A percentile compares a stretch with the other conserved stretches of the same genome.
These are phyloP conservation scores for Penicillium canescens DNA, from an alignment of 495 filamentous ascomycete species.

Conservation along the genomic window DNA sequence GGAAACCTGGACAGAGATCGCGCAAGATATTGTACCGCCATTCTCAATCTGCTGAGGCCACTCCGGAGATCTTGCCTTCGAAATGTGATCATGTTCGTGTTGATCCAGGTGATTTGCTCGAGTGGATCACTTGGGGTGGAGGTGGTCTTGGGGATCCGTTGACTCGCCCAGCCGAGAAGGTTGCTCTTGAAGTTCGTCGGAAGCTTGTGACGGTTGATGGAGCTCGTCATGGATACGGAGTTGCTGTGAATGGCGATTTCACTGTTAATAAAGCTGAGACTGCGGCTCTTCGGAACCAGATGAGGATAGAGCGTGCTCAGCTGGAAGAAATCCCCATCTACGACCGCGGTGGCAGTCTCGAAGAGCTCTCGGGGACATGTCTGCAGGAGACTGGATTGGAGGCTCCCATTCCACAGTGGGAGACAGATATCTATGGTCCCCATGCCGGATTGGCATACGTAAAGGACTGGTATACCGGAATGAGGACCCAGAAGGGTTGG, in stretches of 20 bases:
- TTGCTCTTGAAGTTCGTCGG: slow-evolving; percentile 47
- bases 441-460: slow-evolving; percentile 36
- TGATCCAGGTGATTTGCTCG: slow-evolving; percentile 47
- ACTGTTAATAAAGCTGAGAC: slow-evolving; percentile 32
- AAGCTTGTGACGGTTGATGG: slow-evolving; percentile 47
- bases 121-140: slow-evolving; percentile 55
- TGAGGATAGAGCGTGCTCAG: slow-evolving; percentile 17
- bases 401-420: slow-evolving; percentile 37
- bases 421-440: slow-evolving; percentile 34
- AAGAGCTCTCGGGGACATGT: slow-evolving; percentile 30
- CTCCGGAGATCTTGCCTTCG: slow-evolving; percentile 34
- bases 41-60: slow-evolving; percentile 29
- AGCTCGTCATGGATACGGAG: slow-evolving; percentile 43
- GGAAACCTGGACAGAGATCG: slow-evolving; percentile 44
- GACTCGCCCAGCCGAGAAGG: slow-evolving; percentile 43
- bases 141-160: slow-evolving; percentile 52
- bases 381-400: slow-evolving; percentile 40
- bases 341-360: slow-evolving; percentile 41
- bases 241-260: slow-evolving; percentile 35
- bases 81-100: slow-evolving; percentile 53
- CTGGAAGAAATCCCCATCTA: slow-evolving; percentile 22
- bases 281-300: slow-evolving; percentile 27
- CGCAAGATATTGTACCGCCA: slow-evolving; percentile 43
- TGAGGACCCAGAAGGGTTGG: slow-evolving; percentile 26
- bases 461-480: slow-evolving; percentile 29